A percentile compares a stretch with the other conserved stretches of the same genome.
phyloP scores from a whole-genome alignment of 2,329 filamentous ascomycete species.

The Sclerotinia spermophila region DNA sequence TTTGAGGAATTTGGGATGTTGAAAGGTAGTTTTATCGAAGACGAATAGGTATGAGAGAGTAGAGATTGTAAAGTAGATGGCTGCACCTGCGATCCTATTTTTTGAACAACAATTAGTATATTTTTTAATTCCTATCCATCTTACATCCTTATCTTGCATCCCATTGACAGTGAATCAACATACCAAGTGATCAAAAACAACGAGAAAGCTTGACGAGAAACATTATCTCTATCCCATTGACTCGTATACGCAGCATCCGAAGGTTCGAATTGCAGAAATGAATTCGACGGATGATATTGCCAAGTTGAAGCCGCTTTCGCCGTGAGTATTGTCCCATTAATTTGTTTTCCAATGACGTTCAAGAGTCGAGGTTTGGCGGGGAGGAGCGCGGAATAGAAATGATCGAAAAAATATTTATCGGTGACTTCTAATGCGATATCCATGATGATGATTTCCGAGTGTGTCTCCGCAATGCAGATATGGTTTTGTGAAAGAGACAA shows the following conservation, averaged over 20 bases:
- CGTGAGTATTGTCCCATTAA: conserved; percentile 53
- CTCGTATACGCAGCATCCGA: conserved; percentile 76
- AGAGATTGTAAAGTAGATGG: conserved; percentile 83
- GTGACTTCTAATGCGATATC: conserved; percentile 84
- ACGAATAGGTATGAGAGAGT: conserved; percentile 81
- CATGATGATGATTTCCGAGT: conserved; percentile 53
- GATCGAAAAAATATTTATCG: conserved; percentile 80
- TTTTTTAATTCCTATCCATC: too few relatives aligned
- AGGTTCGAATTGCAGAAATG: conserved; percentile 66
- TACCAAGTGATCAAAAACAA: conserved; percentile 87
- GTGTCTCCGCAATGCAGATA: not conserved
- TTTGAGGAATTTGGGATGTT: conserved; percentile 92
- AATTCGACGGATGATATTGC: conserved; percentile 69
- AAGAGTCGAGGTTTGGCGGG: conserved; percentile 56
- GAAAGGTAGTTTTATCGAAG: conserved; percentile 85
- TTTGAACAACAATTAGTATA: not conserved
- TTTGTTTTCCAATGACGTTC: conserved; percentile 47
- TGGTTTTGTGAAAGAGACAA: not conserved
- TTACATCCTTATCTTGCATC: too few relatives aligned
- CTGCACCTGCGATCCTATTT: conserved; percentile 74
- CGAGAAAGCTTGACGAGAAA: conserved; percentile 68
- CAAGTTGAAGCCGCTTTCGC: conserved; percentile 55
- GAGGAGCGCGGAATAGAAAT: conserved; percentile 68
- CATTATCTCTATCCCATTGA: conserved; percentile 71
- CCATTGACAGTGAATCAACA: conserved; percentile 31